Percentiles rank a stretch among this genome's conserved stretches.
Evolutionary conservation across 495 filamentous ascomycete species (phyloP).

Genomic region (Penicillium bialowiezense): DNA sequence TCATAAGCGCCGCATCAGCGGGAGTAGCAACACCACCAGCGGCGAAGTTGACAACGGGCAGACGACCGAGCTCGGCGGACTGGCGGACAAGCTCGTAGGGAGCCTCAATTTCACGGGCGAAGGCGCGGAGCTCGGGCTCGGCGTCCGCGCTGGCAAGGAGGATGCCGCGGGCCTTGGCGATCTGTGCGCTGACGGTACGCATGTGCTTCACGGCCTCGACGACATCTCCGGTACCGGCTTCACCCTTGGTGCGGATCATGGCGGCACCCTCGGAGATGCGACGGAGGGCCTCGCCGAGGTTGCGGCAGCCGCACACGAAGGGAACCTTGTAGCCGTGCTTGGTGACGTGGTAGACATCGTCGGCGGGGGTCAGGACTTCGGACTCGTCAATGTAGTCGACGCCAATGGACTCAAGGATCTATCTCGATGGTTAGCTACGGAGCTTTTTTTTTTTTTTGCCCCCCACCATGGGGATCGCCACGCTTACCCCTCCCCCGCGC

Average conservation of each 20-base stretch:
- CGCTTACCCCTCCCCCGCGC: conserved; percentile 5
- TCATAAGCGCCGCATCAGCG: conserved; percentile 97
- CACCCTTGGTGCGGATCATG: conserved; percentile 98
- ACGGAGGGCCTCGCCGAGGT: conserved; percentile 89
- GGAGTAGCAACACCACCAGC: conserved; percentile 96
- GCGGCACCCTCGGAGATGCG: conserved; percentile 92
- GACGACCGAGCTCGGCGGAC: conserved; percentile 78
- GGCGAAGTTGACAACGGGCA: conserved; percentile 98
- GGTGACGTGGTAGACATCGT: conserved; percentile 85
- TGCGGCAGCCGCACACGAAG: conserved; percentile 96
- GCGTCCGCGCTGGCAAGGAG: conserved; percentile 55
- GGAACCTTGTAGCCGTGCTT: conserved; percentile 81
- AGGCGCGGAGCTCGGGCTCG: conserved; percentile 71
- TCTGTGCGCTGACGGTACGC: conserved; percentile 82
- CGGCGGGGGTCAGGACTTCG: conserved; percentile 95
- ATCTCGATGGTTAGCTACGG: conserved; percentile 10
- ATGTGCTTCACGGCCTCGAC: conserved; percentile 97
- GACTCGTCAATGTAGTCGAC: conserved; percentile 98
- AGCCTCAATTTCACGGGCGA: conserved; percentile 77
- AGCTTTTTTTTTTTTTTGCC: background rate
- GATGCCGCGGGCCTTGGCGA: conserved; percentile 67
- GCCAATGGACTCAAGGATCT: conserved; percentile 92
- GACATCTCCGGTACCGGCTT: conserved; percentile 97
- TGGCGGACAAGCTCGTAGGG: conserved; percentile 77
- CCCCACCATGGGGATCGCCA: background rate